Evolutionary conservation across 805 yeast species (phyloP).

Genomic region (Maudiozyma barnettii): DNA sequence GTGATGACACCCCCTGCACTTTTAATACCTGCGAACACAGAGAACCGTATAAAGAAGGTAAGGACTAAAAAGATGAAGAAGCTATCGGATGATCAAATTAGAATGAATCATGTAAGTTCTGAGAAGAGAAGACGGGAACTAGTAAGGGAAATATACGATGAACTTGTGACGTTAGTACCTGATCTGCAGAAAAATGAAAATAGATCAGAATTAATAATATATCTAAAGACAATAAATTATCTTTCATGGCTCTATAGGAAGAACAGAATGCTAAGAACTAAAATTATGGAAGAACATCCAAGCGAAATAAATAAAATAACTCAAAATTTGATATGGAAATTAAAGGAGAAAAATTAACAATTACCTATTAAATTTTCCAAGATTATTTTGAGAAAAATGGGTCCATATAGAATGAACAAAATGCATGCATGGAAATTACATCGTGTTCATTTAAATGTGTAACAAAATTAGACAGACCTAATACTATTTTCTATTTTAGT

Average conservation of each 20-base stretch:
- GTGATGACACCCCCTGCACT: not conserved
- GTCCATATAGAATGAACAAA: too few relatives aligned
- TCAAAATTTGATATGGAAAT: not conserved
- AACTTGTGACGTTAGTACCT: conserved; percentile 67
- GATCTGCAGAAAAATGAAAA: conserved; percentile 58
- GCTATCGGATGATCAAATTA: conserved; percentile 29
- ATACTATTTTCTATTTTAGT: too few relatives aligned
- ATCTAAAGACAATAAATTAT: conserved; percentile 53
- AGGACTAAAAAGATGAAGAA: conserved; percentile 6
- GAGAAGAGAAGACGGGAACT: conserved; percentile 84
- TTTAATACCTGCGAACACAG: not conserved
- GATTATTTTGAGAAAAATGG: not conserved
- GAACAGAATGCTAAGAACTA: conserved; percentile 32
- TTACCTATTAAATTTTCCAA: not conserved
- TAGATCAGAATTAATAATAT: conserved; percentile 69
- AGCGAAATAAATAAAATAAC: not conserved
- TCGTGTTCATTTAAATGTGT: too few relatives aligned
- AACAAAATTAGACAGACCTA: too few relatives aligned
- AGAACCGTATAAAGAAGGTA: not conserved
- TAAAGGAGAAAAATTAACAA: not conserved
- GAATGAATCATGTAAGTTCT: conserved; percentile 70
- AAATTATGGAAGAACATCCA: not conserved
- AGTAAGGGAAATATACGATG: conserved; percentile 73
- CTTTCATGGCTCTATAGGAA: conserved; percentile 42
- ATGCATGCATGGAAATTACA: too few relatives aligned